Percentiles rank a stretch among this genome's conserved stretches.
These are phyloP conservation scores for Colletotrichum agaves DNA, from an alignment of 2,329 filamentous ascomycete genomes.

Conservation along the genomic window DNA sequence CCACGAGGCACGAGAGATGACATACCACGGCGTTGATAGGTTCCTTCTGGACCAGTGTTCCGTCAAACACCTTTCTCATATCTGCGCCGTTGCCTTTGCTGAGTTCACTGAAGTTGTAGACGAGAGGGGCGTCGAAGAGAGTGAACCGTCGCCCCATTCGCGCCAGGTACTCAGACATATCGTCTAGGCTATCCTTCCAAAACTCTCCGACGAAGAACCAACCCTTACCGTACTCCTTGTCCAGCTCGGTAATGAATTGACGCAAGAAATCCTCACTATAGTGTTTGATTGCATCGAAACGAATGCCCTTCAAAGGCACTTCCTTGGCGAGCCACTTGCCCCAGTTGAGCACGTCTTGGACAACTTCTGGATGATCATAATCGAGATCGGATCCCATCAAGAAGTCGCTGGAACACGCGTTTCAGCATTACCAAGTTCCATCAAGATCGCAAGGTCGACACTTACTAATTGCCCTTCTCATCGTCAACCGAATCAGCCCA, in stretches of 20 bases:
- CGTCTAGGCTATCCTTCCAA: constrained; percentile 51
- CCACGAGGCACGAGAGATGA: not conserved
- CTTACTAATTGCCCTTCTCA: constrained; percentile 71
- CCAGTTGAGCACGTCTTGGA: constrained; percentile 73
- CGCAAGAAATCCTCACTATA: constrained; percentile 74
- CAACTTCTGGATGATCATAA: constrained; percentile 71
- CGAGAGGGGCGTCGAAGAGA: constrained; percentile 75
- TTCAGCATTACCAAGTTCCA: constrained; percentile 51
- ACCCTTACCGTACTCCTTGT: constrained; percentile 52
- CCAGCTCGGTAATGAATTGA: constrained; percentile 70
- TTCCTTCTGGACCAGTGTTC: constrained; percentile 61
- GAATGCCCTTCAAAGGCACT: constrained; percentile 71
- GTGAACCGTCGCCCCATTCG: constrained; percentile 66
- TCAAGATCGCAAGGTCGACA: constrained; percentile 47
- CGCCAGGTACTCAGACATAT: constrained; percentile 47
- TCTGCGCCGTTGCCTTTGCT: constrained; percentile 68
- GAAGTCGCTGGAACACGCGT: constrained; percentile 70
- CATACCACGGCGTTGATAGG: constrained; percentile 50
- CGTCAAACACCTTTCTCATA: constrained; percentile 71
- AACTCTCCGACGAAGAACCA: constrained; percentile 54
- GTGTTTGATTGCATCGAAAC: constrained; percentile 79
- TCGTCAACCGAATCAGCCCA: constrained; percentile 70
- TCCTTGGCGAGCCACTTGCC: constrained; percentile 73
- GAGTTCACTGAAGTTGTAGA: constrained; percentile 73
- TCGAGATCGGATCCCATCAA: constrained; percentile 80